phyloP scores from a whole-genome alignment of 2,329 filamentous ascomycete species.

The Teratosphaeria gauchensis region DNA sequence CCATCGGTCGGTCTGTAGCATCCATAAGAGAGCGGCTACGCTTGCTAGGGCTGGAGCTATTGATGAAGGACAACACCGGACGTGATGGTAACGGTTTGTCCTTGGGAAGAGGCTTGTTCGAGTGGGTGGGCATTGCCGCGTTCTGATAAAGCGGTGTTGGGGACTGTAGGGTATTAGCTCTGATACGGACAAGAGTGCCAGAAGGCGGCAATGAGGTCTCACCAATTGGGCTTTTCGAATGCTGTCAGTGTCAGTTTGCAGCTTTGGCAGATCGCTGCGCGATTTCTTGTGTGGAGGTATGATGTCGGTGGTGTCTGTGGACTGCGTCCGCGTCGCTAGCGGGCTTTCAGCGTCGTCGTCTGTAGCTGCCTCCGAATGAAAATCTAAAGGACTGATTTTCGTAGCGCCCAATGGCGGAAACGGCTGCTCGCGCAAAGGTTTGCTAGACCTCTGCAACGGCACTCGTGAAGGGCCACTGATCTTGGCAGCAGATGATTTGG shows the following conservation, averaged over 20 bases:
- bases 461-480: constrained; percentile 5
- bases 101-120: constrained; percentile 2
- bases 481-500: constrained; percentile 20
- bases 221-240: background rate
- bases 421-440: background rate
- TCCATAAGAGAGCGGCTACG: constrained; percentile 31
- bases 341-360: background rate
- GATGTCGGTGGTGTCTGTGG: background rate
- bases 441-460: background rate
- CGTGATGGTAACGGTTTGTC: constrained; percentile 33
- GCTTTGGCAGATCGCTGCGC: background rate
- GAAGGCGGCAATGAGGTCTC: background rate
- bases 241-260: background rate
- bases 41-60: constrained; percentile 26
- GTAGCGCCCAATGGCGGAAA: background rate
- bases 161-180: background rate
- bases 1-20: constrained; percentile 26
- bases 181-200: background rate
- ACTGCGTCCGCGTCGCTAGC: background rate
- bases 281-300: background rate
- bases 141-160: background rate
- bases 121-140: background rate
- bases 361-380: background rate
- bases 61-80: constrained; percentile 25
- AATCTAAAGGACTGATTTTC: background rate